Base-by-base conservation (phyloP, 768 basidiomycete genomes). In the Russula ochroleuca region DNA sequence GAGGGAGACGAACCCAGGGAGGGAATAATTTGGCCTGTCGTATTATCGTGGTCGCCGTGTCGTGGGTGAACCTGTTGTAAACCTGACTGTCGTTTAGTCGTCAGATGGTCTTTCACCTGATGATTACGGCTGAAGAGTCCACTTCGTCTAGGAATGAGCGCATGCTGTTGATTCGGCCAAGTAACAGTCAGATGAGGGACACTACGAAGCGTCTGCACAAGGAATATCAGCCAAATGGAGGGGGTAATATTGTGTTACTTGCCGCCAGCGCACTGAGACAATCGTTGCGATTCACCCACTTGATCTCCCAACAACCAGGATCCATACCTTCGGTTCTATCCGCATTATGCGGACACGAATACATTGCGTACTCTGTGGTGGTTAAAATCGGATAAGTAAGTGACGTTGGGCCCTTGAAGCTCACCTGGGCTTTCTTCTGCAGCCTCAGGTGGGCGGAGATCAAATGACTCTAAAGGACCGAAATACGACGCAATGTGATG, bases 271-370 rank as follows among this genome's bases (percentile, higher is more conserved):
- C 90, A 64, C 77, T 82, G 47, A 90, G 80, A 63, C 86, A 88
- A 67, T 92, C 85, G 64, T 90, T 86, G 48, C 90, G 80, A 72
- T 88, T 83, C 31, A 80, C 77, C 87, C 88, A 93, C 70, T 92
- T 93, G 45, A 91, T 79, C 69, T 88, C 87, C 84, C 87, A 92
- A 63, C 86, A 85, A 5, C 78, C 73, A 1, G 69, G 65, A 57
- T 85, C 82, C 88, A 90, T 91, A 13, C 69, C 69, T 6, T 78
- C 48, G 38, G 78, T 78, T 47, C 85, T 84, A 31, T 80, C 79
- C 3, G 76, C 78, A 68, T 85, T 74, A 68, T 92, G 90, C 4
- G 86, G 85, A 71, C 67, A 43, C 53, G 52, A 47, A 50, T 51
- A 62, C 21, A 31, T 37, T 19, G 10, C 48, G 14, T 35, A 14